Evolutionary conservation across 2,329 filamentous ascomycete species (phyloP).

Genomic region (Pseudocercospora pini-densiflorae): DNA sequence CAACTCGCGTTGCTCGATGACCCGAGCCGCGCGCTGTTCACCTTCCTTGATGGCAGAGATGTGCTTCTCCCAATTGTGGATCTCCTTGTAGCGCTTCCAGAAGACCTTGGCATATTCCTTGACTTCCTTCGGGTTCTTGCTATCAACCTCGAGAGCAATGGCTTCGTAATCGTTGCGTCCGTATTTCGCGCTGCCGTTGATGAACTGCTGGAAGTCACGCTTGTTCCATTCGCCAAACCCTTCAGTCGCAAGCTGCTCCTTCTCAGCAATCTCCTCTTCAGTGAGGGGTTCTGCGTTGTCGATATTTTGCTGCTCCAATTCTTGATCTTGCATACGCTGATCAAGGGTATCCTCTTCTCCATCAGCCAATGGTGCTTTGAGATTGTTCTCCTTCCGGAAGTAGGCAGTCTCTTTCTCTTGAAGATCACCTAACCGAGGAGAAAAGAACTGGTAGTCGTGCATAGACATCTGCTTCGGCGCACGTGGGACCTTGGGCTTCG

Average conservation of each 20-base stretch:
- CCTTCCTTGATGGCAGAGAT: constrained; percentile 89
- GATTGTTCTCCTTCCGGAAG: constrained; percentile 94
- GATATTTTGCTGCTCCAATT: constrained; percentile 87
- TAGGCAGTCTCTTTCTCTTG: constrained; percentile 96
- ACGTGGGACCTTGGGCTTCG: constrained; percentile 93
- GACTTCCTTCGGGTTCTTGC: constrained; percentile 83
- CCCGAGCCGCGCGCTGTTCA: constrained; percentile 85
- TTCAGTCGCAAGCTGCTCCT: constrained; percentile 77
- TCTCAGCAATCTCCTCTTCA: constrained; percentile 87
- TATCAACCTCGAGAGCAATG: constrained; percentile 89
- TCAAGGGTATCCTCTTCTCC: constrained; percentile 85
- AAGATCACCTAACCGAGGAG: constrained; percentile 77
- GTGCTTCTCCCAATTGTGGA: constrained; percentile 86
- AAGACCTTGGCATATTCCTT: constrained; percentile 93
- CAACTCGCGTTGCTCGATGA: constrained; percentile 90
- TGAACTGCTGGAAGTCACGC: constrained; percentile 96
- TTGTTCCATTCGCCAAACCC: constrained; percentile 97
- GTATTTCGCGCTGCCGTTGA: constrained; percentile 93
- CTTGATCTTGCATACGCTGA: constrained; percentile 84
- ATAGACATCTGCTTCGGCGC: constrained; percentile 90
- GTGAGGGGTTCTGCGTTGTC: constrained; percentile 88
- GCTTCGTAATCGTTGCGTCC: constrained; percentile 83
- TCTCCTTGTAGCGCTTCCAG: constrained; percentile 93
- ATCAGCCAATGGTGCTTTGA: constrained; percentile 89
- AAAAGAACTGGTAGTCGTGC: constrained; percentile 98